Base-by-base conservation (phyloP, 2,329 filamentous ascomycete genomes). In the Colletotrichum lindemuthianum region DNA sequence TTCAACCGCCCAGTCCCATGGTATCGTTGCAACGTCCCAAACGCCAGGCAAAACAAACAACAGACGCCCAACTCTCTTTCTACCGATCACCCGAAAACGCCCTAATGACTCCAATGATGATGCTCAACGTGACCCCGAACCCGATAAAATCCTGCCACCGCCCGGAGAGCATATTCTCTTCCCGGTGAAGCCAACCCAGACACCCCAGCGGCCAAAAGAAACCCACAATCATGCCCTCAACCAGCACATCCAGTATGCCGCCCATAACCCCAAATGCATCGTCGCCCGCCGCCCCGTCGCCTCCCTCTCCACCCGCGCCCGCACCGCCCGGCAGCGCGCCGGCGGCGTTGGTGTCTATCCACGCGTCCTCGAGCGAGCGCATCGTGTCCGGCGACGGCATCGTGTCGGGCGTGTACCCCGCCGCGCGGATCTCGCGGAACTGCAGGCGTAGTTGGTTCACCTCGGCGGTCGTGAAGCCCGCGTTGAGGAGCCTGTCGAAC, bases 161-260 rank as follows among this genome's bases (percentile, higher is more conserved):
- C 72, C 91, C 88, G 66, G 89, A 91, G 88, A 93, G 97, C 65
- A 98, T 89, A 1, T 92, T 93, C 63, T 96, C 92, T 76, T 97
- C 92, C 65, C 94, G 84, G 69, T 95, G 85, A 53, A 96, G 81
- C 93, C 94, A 97, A 56, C 90, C 88, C 60, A 95, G 81, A 71
- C 92, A 93, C 0, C 92, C 95, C 9, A 98, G 77, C 4, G 96
- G 96, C 88, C 95, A 98, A 75, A 99, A 91, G 81, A 98, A 99
- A 0, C 96, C 96, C 72, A 96, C 92, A 64, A 96, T 81, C 76
- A 96, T 92, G 5, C 94, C 96, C 78, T 90, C 92, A 63, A 98
- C 83, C 81, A 97, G 87, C 72, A 96, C 90, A 72, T 98, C 95
- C 48, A 97, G 80, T 10, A 91, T 85, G 0, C 86, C 88, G 13